Base-by-base conservation (phyloP, 2,329 filamentous ascomycete species). In the Pestalotiopsis sp. region DNA sequence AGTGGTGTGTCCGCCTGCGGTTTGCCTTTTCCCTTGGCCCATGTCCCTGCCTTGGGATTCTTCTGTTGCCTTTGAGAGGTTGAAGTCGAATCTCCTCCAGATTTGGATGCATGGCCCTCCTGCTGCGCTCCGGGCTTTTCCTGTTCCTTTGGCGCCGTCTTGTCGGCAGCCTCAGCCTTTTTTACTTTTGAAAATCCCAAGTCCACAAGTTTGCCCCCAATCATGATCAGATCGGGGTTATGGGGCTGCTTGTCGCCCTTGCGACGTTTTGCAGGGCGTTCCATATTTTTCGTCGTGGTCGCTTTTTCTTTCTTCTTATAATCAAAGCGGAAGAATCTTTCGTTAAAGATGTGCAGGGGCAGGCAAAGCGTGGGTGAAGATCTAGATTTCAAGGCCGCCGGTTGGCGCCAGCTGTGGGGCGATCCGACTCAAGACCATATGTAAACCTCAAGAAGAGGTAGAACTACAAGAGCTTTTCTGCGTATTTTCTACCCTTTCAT, bases 1-100 rank as follows among this genome's bases (percentile, higher is more conserved):
- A 80, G 69, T 3, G 75, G 73, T 68, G 31, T 59, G 27, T 70
- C 59, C 7, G 56, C 12, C 27, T 23, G 45, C 11, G 25, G 27
- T 31, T 31, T 31, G 27, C 27, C 27, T 31, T 31, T 31, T 1
- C 27, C 27, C 27, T 31, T 31, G 27, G 27, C 6, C 27, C 27
- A 17, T 7, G 45, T 4, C 7, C 25, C 27, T 36, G 27, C 56
- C 25, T 56, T 68, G 17, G 23, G 27, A 31, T 60, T 63, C 62
- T 65, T 68, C 52, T 25, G 52, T 9, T 27, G 20, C 11, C 27
- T 66, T 20, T 59, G 39, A 17, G 31, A 12, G 25, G 17, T 66
- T 23, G 20, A 9, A 1, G n/a, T 20, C 13, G 52, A 20, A 31
- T 31, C 27, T 31, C 27, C 27, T 36, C 5, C 61, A 4, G 36